Percentiles rank a stretch among this genome's conserved stretches.
These are phyloP conservation scores for Penicillium sp. DNA, from an alignment of 2,329 filamentous ascomycete genomes.

Conservation along the genomic window DNA sequence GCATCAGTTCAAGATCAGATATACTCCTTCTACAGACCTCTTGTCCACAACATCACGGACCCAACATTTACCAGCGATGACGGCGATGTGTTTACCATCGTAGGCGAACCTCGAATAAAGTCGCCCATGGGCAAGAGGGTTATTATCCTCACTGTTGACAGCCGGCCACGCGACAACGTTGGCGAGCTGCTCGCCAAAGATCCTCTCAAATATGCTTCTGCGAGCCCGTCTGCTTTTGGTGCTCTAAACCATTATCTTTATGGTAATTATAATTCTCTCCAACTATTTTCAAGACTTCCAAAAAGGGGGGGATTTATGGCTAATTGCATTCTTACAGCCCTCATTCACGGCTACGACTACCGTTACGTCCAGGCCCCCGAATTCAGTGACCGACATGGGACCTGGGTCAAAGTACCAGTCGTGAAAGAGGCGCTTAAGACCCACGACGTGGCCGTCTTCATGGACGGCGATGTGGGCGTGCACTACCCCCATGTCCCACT, in stretches of 20 bases:
- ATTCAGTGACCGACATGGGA: conserved; percentile 41
- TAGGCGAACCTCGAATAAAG: conserved; percentile 2
- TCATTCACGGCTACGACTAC: conserved; percentile 50
- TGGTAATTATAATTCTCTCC: conserved; percentile 17
- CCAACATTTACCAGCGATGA: not conserved
- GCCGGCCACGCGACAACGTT: conserved; percentile 12
- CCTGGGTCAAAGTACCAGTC: conserved; percentile 45
- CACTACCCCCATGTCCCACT: conserved; percentile 42
- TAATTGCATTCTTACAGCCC: conserved; percentile 22
- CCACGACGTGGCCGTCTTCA: conserved; percentile 43
- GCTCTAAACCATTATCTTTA: conserved; percentile 41
- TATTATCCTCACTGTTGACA: conserved; percentile 19
- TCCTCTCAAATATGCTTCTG: conserved; percentile 7
- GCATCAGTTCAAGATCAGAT: not conserved
- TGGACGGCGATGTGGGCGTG: conserved; percentile 46
- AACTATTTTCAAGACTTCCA: not conserved
- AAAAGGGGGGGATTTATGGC: not conserved
- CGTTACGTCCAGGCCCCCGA: conserved; percentile 44
- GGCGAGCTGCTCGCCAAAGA: conserved; percentile 16
- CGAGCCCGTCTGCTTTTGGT: conserved; percentile 16
- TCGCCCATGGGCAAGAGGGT: conserved; percentile 14
- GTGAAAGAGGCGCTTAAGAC: conserved; percentile 36
- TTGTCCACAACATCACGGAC: conserved; percentile 4
- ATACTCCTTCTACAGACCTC: conserved; percentile 1
- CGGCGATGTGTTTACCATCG: not conserved